These are phyloP conservation scores for Metroxylon sagu DNA, from an alignment of 176 grass and related monocot genomes.

Conservation along the genomic window DNA sequence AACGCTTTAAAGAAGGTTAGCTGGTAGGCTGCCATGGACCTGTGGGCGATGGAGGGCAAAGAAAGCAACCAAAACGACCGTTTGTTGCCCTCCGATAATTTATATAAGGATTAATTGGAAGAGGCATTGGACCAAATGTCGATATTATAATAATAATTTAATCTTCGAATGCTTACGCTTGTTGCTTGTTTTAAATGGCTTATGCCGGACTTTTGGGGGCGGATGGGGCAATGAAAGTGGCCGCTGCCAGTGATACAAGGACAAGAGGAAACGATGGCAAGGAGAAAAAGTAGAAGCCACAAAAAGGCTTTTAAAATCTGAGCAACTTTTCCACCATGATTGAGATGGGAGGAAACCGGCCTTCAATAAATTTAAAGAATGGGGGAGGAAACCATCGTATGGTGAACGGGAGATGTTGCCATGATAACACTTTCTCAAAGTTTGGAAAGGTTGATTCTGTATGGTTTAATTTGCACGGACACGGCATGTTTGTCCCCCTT, in stretches of 20 bases:
- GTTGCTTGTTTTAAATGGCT: background rate
- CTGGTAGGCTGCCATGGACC: too few species aligned
- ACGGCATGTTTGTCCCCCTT: too few species aligned
- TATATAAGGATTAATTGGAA: background rate
- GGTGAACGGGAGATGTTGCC: background rate
- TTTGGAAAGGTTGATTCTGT: background rate
- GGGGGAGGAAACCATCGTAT: background rate
- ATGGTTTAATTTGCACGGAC: too few species aligned
- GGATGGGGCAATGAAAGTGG: background rate
- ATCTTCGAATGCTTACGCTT: background rate
- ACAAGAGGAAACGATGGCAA: background rate
- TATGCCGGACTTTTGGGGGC: background rate
- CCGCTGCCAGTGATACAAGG: background rate
- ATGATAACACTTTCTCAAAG: background rate
- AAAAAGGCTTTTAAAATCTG: too few species aligned
- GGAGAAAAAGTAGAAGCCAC: background rate
- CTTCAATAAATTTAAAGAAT: background rate
- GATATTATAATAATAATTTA: too few species aligned
- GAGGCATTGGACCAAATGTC: too few species aligned
- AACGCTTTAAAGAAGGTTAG: too few species aligned
- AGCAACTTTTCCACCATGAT: too few species aligned
- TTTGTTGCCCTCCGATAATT: too few species aligned
- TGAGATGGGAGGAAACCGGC: too few species aligned
- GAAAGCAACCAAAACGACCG: too few species aligned
- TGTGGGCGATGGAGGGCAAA: too few species aligned